Conservation (phyloP, 768 basidiomycete species). For the Guyanaporus albipodus region DNA sequence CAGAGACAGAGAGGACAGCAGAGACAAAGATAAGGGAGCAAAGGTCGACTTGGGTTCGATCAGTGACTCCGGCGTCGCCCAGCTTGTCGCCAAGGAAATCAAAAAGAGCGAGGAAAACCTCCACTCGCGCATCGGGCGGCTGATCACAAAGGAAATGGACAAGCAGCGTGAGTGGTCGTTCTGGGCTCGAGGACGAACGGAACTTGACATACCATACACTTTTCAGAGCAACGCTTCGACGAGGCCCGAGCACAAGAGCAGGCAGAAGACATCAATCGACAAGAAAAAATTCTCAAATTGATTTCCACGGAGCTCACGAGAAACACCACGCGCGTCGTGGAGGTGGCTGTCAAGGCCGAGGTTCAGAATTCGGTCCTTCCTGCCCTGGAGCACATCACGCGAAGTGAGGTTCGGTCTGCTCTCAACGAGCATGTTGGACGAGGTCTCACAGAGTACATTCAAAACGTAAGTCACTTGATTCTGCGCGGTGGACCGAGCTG, state of each 20-base stretch:
- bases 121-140: constrained; percentile 69
- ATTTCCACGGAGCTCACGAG: constrained; percentile 84
- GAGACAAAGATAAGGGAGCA: constrained; percentile 33
- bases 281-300: constrained; percentile 86
- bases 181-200: constrained; percentile 1
- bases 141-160: constrained; percentile 85
- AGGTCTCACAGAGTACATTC: constrained; percentile 68
- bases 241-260: constrained; percentile 77
- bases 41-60: constrained; percentile 30
- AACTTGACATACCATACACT: constrained; percentile 2
- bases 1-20: constrained; percentile 54
- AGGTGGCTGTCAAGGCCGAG: constrained; percentile 82
- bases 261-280: constrained; percentile 74
- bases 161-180: constrained; percentile 66
- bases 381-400: constrained; percentile 77
- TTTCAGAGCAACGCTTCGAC: constrained; percentile 76
- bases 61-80: constrained; percentile 54
- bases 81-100: constrained; percentile 70
- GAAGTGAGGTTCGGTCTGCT: constrained; percentile 72
- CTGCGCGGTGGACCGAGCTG: neutral
- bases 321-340: constrained; percentile 85
- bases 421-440: constrained; percentile 75
- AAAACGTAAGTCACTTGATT: constrained; percentile 46
- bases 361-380: constrained; percentile 83
- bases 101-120: constrained; percentile 79